A percentile compares a stretch with the other conserved stretches of the same genome.
Evolutionary conservation across 179 eudicot genomes (phyloP).

Genomic region (Silene coronaria): DNA sequence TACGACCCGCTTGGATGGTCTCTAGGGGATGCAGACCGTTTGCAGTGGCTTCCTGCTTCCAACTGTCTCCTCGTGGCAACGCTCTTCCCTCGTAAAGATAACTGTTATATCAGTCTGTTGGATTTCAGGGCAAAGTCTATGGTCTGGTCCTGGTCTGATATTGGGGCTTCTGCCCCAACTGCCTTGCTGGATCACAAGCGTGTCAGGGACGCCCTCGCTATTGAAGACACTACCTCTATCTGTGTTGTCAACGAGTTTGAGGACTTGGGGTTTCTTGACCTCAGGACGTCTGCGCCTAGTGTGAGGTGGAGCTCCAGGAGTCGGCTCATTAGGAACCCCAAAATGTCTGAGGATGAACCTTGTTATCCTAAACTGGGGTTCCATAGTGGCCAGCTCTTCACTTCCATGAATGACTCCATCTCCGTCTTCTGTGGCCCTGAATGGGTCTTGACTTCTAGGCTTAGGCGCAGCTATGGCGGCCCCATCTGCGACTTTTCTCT

Average conservation of each 20-base stretch:
- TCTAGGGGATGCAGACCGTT: constrained; percentile 73
- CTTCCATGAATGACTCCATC: constrained; percentile 78
- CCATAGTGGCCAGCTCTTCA: constrained; percentile 63
- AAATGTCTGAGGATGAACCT: constrained; percentile 65
- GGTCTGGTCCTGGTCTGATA: constrained; percentile 88
- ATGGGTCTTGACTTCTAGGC: constrained; percentile 78
- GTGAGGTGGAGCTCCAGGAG: constrained; percentile 83
- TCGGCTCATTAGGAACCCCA: constrained; percentile 39
- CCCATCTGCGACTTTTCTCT: constrained; percentile 86
- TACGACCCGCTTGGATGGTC: constrained; percentile 84
- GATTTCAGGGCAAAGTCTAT: constrained; percentile 65
- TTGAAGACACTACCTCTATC: constrained; percentile 52
- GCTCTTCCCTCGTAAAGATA: constrained; percentile 70
- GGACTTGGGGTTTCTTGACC: constrained; percentile 82
- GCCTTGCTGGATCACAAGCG: constrained; percentile 47
- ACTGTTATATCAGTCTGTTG: constrained; percentile 75
- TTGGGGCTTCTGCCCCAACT: constrained; percentile 30
- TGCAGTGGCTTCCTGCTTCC: constrained; percentile 63
- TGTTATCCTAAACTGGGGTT: constrained; percentile 78
- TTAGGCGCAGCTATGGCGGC: constrained; percentile 57
- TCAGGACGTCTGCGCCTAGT: constrained; percentile 40
- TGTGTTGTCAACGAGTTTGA: constrained; percentile 85
- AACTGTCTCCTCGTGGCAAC: constrained; percentile 74
- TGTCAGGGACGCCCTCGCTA: constrained; percentile 77
- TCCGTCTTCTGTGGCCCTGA: constrained; percentile 84